These are phyloP conservation scores for Eutrema yunnanense DNA, from an alignment of 345 rosid species.

Conservation along the genomic window DNA sequence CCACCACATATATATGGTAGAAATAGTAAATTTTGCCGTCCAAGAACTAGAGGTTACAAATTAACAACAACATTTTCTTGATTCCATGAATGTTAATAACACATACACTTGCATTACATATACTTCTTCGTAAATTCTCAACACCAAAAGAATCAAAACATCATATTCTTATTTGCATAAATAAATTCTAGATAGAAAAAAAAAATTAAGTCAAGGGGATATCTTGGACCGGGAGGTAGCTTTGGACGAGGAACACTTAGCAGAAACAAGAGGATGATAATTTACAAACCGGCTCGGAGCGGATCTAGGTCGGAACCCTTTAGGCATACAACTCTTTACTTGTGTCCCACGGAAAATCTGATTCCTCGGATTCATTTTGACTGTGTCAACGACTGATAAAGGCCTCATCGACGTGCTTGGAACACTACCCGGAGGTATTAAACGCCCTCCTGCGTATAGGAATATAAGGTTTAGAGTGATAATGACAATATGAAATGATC, in stretches of 20 bases:
- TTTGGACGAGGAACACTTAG: constrained; percentile 31
- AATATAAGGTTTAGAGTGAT: constrained; percentile 19
- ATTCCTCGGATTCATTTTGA: constrained; percentile 41
- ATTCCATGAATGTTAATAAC: background rate
- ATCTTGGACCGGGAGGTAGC: constrained; percentile 9
- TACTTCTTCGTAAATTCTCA: background rate
- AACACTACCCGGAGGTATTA: constrained; percentile 41
- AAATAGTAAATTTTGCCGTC: background rate
- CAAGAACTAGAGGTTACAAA: background rate
- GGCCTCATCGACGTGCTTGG: constrained; percentile 63
- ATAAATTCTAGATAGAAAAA: background rate
- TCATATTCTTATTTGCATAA: background rate
- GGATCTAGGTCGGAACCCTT: constrained; percentile 62
- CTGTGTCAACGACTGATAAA: constrained; percentile 27
- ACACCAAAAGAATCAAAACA: constrained; percentile 20
- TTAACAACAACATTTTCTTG: background rate
- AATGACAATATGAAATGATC: background rate
- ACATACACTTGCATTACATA: background rate
- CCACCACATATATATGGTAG: background rate
- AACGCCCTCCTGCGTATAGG: constrained; percentile 30
- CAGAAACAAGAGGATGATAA: constrained; percentile 52
- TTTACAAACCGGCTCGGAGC: constrained; percentile 89
- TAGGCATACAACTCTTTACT: constrained; percentile 70
- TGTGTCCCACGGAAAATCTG: constrained; percentile 39
- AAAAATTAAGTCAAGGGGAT: constrained; percentile 6